Conservation (phyloP, 495 filamentous ascomycete genomes). For the Neurospora tetraspora region DNA sequence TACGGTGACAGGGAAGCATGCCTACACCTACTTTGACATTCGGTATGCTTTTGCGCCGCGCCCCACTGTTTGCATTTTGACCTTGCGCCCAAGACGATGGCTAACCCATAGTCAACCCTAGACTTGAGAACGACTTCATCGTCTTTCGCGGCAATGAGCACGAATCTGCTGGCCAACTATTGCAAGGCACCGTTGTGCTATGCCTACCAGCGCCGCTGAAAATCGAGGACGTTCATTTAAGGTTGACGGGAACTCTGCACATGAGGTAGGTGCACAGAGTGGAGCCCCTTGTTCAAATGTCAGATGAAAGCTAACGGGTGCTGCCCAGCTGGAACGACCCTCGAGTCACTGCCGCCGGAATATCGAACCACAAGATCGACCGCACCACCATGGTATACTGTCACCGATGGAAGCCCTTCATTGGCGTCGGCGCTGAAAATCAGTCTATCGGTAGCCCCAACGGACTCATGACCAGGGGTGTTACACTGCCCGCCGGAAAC, state of each 20-base stretch:
- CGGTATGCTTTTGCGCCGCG: slow-evolving; percentile 29
- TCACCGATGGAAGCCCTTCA: slow-evolving; percentile 40
- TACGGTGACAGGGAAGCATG: slow-evolving; percentile 30
- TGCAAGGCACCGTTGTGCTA: slow-evolving; percentile 67
- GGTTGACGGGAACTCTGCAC: slow-evolving; percentile 59
- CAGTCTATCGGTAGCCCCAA: slow-evolving; percentile 13
- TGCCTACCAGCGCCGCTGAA: slow-evolving; percentile 60
- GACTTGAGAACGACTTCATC: slow-evolving; percentile 69
- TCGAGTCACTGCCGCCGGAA: slow-evolving; percentile 37
- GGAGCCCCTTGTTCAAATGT: background rate
- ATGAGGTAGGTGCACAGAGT: slow-evolving; percentile 44
- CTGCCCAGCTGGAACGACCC: slow-evolving; percentile 37
- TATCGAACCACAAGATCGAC: slow-evolving; percentile 38
- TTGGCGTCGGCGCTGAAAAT: slow-evolving; percentile 19
- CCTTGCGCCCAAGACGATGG: background rate
- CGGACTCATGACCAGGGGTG: slow-evolving; percentile 28
- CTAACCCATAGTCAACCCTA: slow-evolving; percentile 20
- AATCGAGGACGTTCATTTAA: slow-evolving; percentile 61
- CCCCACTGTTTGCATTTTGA: background rate
- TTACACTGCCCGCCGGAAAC: slow-evolving; percentile 61
- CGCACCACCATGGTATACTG: slow-evolving; percentile 32
- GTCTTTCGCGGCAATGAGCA: slow-evolving; percentile 66
- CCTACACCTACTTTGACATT: slow-evolving; percentile 43
- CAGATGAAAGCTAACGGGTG: slow-evolving; percentile 5
- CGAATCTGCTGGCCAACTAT: slow-evolving; percentile 63